These are phyloP conservation scores for Leccinellum rugosiceps DNA, from an alignment of 768 basidiomycete genomes.

Conservation along the genomic window DNA sequence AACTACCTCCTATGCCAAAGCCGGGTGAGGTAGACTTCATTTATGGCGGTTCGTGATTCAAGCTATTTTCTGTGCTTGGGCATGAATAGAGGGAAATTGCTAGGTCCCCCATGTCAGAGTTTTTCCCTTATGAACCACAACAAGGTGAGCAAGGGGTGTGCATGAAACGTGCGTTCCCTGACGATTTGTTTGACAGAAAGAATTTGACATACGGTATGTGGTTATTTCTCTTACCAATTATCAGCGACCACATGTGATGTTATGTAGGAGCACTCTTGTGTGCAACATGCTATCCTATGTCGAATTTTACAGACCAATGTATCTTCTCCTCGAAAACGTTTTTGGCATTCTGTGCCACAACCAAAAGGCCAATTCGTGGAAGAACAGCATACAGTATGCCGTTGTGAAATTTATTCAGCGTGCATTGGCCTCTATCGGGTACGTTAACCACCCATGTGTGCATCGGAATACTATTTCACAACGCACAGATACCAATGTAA, in stretches of 20 bases:
- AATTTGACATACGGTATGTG: slow-evolving; percentile 56
- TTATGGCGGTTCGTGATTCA: slow-evolving; percentile 55
- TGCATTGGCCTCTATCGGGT: slow-evolving; percentile 63
- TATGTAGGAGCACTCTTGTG: slow-evolving; percentile 53
- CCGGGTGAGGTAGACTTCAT: slow-evolving; percentile 65
- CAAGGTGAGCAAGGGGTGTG: slow-evolving; percentile 38
- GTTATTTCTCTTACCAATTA: neutral
- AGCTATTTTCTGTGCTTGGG: neutral
- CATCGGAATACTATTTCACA: neutral
- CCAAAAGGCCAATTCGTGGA: slow-evolving; percentile 39
- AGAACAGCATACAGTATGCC: slow-evolving; percentile 45
- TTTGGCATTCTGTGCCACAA: slow-evolving; percentile 53
- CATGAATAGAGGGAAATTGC: neutral
- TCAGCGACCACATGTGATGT: neutral
- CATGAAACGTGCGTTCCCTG: neutral
- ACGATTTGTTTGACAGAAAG: slow-evolving; percentile 36
- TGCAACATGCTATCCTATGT: slow-evolving; percentile 71
- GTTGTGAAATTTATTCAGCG: slow-evolving; percentile 67
- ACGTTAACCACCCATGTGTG: slow-evolving; percentile 17
- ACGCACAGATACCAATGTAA: slow-evolving; percentile 55
- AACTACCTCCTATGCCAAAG: slow-evolving; percentile 48
- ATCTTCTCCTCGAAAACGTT: slow-evolving; percentile 75
- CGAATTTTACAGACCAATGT: slow-evolving; percentile 60
- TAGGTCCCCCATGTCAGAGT: slow-evolving; percentile 76
- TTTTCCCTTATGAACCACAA: slow-evolving; percentile 64